A percentile compares a stretch with the other conserved stretches of the same genome.
Evolutionary conservation across 495 filamentous ascomycete species (phyloP).

Genomic region (Geopyxis carbonaria): DNA sequence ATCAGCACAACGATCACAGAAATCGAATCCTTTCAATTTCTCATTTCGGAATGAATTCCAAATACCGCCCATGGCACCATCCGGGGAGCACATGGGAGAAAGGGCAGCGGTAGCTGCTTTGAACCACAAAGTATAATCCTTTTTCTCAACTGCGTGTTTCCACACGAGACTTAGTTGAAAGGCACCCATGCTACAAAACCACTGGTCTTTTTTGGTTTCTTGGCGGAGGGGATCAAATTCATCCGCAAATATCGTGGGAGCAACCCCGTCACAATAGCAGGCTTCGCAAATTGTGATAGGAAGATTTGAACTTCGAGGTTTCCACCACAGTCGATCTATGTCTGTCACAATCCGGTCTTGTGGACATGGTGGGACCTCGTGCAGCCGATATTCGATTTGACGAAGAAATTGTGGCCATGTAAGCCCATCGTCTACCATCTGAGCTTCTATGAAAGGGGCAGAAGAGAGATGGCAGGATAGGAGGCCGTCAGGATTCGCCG

Average conservation of each 20-base stretch:
- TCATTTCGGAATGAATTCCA: slow-evolving; percentile 3
- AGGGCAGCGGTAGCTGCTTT: slow-evolving; percentile 2
- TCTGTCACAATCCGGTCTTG: not conserved
- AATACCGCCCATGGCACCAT: not conserved
- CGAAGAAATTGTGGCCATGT: slow-evolving; percentile 1
- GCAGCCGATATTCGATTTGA: slow-evolving; percentile 3
- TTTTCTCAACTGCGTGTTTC: slow-evolving; percentile 1
- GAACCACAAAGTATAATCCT: not conserved
- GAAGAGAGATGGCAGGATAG: slow-evolving; percentile 3
- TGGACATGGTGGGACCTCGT: not conserved
- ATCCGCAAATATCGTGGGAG: not conserved
- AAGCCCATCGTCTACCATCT: not conserved
- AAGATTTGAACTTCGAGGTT: not conserved
- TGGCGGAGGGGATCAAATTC: not conserved
- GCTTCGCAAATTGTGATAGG: slow-evolving; percentile 5
- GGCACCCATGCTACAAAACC: slow-evolving; percentile 4
- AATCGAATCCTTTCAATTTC: slow-evolving; percentile 2
- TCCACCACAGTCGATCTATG: slow-evolving; percentile 3
- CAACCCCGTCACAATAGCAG: slow-evolving; percentile 6
- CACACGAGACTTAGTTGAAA: slow-evolving; percentile 2
- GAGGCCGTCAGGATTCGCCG: not conserved
- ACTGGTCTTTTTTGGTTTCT: not conserved
- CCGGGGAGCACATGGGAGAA: not conserved
- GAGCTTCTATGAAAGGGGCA: slow-evolving; percentile 4
- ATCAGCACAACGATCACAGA: slow-evolving; percentile 5